Evolutionary conservation across 768 basidiomycete genomes (phyloP), one percentile per base, ranked within the genome.

Genomic region (Asterophora lycoperdoides): DNA sequence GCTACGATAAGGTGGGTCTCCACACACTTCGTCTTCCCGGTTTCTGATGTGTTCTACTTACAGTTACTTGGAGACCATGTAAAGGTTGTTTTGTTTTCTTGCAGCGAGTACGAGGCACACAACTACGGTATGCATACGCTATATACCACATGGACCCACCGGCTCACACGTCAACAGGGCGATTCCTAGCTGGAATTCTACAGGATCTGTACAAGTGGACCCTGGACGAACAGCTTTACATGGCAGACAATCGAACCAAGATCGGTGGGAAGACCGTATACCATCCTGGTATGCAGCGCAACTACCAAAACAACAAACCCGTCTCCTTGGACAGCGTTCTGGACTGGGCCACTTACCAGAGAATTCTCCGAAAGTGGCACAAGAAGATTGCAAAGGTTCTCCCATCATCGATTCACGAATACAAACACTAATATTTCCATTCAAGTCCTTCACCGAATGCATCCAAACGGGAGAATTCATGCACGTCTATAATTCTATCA

Each of bases 401-500:
- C 54, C 47, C 37, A 23, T 19, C 32, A 10, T 13, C 5, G 15
- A 8, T 33, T 15, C 18, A 14, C 6, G 20, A 14, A 11, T 46
- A 20, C 9, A 26, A 18, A 18, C 44, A 43, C 32, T 53, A 32
- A 49, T 8, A 23, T 19, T 19, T 26, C 30, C 34, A 33, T 50
- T 29, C 15, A 59, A 93, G 93, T 82, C 81, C 48, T 81, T 97
- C 56, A 72, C 77, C 15, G 85, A 82, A 28, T 93, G 88, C 61
- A 85, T 97, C 52, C 78, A 84, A 59, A 86, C 93, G 2, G 81
- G 80, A 42, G 94, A 94, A 60, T 98, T 94, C 64, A 95, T 97
- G 89, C 93, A 93, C 59, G 89, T 97, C 46, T 94, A 95, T 67
- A 99, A 99, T 62, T 79, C 91, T n/a, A 89, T 98, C 66, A 81